Conservation (phyloP, 495 filamentous ascomycete genomes). For the Annulohypoxylon maeteangense region DNA sequence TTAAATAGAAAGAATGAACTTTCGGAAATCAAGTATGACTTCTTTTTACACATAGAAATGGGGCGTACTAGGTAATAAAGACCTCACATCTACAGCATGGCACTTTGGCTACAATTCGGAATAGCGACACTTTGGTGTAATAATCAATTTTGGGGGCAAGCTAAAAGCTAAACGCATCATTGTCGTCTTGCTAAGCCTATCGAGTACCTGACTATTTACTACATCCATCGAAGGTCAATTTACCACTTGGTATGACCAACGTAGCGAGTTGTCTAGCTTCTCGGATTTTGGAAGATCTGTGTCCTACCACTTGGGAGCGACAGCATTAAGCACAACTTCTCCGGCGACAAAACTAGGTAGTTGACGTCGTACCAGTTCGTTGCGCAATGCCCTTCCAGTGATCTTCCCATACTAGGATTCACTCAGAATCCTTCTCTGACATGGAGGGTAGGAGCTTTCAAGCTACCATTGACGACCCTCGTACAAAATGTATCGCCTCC, state of each 20-base stretch:
- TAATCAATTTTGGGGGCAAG: conserved; percentile 36
- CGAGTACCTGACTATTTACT: conserved; percentile 27
- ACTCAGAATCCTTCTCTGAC: conserved; percentile 14
- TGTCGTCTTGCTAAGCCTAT: conserved; percentile 21
- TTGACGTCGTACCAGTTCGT: conserved; percentile 15
- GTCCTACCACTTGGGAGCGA: conserved; percentile 43
- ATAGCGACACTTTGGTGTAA: not conserved
- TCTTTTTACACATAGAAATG: no score
- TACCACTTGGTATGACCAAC: conserved; percentile 39
- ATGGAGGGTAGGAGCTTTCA: conserved; percentile 62
- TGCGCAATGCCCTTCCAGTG: conserved; percentile 13
- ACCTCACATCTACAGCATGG: not conserved
- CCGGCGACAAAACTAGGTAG: conserved; percentile 13
- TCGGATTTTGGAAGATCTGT: conserved; percentile 11
- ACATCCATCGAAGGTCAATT: conserved; percentile 4
- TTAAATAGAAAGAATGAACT: no score
- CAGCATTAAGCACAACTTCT: conserved; percentile 21
- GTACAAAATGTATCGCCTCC: conserved; percentile 37
- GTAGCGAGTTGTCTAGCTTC: conserved; percentile 21
- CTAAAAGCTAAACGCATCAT: conserved; percentile 12
- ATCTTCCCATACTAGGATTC: conserved; percentile 12
- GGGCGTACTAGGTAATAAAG: no score
- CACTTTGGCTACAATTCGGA: not conserved
- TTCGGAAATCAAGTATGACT: no score
- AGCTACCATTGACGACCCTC: conserved; percentile 61